Evolutionary conservation across 192 early-diverging fungal genomes (phyloP).

Genomic region (Entomortierella parvispora): DNA sequence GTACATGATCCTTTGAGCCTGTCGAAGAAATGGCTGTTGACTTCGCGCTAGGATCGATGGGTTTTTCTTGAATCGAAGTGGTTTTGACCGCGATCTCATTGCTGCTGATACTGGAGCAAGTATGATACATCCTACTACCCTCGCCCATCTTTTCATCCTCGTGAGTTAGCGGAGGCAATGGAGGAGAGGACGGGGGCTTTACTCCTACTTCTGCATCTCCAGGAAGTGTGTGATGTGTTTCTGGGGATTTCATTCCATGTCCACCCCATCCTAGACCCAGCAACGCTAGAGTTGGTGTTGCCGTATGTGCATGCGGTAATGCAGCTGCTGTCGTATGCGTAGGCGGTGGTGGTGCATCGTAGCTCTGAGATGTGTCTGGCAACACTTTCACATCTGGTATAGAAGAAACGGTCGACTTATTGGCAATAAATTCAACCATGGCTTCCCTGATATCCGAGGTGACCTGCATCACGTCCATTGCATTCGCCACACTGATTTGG

Average conservation of each 20-base stretch:
- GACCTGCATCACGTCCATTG: slow-evolving; percentile 37
- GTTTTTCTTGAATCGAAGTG: neutral
- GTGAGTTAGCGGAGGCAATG: slow-evolving; percentile 21
- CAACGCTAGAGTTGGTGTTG: too few species aligned
- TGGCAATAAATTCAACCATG: slow-evolving; percentile 41
- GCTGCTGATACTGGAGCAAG: neutral
- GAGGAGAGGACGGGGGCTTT: neutral
- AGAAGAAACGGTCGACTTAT: too few species aligned
- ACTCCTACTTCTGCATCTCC: neutral
- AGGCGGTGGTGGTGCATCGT: too few species aligned
- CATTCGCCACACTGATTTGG: slow-evolving; percentile 42
- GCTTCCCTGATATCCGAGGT: slow-evolving; percentile 44
- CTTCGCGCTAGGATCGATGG: neutral
- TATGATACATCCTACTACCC: slow-evolving; percentile 30
- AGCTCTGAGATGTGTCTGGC: too few species aligned
- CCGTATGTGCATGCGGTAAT: too few species aligned
- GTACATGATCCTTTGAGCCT: slow-evolving; percentile 12
- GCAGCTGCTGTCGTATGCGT: too few species aligned
- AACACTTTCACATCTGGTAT: too few species aligned
- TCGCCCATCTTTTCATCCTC: slow-evolving; percentile 46
- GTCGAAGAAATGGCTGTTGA: neutral
- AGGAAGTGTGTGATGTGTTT: too few species aligned
- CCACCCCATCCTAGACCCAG: too few species aligned
- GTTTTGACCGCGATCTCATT: neutral
- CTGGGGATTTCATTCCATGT: too few species aligned